Evolutionary conservation across 2,329 filamentous ascomycete genomes (phyloP).

Genomic region (Sporothrix pallida): DNA sequence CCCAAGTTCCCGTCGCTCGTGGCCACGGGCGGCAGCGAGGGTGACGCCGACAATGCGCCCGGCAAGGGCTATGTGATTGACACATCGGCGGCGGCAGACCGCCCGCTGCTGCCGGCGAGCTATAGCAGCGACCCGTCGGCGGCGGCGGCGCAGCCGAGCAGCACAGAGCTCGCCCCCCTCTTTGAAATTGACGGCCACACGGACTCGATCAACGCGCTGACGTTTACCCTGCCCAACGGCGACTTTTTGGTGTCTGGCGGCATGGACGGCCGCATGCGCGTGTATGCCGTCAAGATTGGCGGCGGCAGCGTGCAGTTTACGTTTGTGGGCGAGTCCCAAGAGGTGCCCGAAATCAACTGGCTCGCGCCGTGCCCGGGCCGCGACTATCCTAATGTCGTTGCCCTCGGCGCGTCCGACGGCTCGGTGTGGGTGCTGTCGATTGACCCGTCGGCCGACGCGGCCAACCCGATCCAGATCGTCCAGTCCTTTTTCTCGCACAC

Average conservation of each 20-base stretch:
- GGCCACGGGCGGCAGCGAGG: slow-evolving; percentile 80
- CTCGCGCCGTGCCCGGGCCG: slow-evolving; percentile 74
- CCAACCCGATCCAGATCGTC: slow-evolving; percentile 74
- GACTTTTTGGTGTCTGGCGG: slow-evolving; percentile 87
- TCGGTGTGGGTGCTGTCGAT: slow-evolving; percentile 96
- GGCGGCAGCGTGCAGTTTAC: slow-evolving; percentile 49
- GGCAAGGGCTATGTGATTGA: slow-evolving; percentile 90
- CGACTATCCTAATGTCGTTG: slow-evolving; percentile 77
- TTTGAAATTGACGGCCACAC: slow-evolving; percentile 86
- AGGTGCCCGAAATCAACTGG: slow-evolving; percentile 97
- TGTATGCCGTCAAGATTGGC: slow-evolving; percentile 64
- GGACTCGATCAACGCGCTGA: slow-evolving; percentile 85
- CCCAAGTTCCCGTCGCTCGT: slow-evolving; percentile 77
- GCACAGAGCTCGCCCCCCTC: slow-evolving; percentile 66
- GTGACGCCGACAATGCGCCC: slow-evolving; percentile 62
- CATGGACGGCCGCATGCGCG: slow-evolving; percentile 80
- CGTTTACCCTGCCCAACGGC: slow-evolving; percentile 82
- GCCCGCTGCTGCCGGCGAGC: slow-evolving; percentile 75
- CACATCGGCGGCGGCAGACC: slow-evolving; percentile 64
- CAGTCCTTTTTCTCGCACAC: slow-evolving; percentile 94
- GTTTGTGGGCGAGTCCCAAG: slow-evolving; percentile 78
- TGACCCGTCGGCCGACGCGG: slow-evolving; percentile 62
- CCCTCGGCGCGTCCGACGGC: slow-evolving; percentile 86
- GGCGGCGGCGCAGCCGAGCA: slow-evolving; percentile 54
- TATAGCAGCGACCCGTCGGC: slow-evolving; percentile 69